phyloP scores from a whole-genome alignment of 2,329 filamentous ascomycete species.

The Pseudogymnoascus sp. region DNA sequence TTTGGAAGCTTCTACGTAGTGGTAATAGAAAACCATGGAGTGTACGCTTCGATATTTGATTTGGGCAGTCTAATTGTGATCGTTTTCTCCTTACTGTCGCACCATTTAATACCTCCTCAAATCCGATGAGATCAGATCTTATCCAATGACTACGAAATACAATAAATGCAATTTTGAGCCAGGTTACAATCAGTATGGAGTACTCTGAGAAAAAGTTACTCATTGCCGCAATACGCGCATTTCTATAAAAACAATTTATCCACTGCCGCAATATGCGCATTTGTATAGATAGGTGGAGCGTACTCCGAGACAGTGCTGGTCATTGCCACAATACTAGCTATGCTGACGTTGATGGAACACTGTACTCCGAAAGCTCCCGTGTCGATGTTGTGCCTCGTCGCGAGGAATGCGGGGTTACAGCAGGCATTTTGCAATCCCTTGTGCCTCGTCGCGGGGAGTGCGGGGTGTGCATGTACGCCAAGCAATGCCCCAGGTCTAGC shows the following conservation, averaged over 20 bases:
- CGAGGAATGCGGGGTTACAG: not conserved
- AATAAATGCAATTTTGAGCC: not conserved
- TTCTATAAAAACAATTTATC: not conserved
- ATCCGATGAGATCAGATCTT: not conserved
- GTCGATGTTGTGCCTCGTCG: not conserved
- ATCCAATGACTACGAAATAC: not conserved
- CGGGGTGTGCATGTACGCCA: not conserved
- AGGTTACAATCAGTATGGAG: not conserved
- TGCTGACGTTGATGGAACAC: not conserved
- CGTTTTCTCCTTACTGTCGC: not conserved
- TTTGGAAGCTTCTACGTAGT: not conserved
- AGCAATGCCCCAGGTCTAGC: not conserved
- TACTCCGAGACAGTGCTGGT: not conserved
- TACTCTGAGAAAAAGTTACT: not conserved
- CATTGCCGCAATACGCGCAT: not conserved
- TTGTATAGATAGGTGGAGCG: not conserved
- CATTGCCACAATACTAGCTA: not conserved
- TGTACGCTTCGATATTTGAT: not conserved
- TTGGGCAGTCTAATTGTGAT: not conserved
- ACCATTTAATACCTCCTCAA: not conserved
- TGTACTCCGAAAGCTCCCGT: not conserved
- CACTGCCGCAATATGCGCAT: not conserved
- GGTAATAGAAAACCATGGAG: not conserved
- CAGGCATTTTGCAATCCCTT: too few relatives aligned
- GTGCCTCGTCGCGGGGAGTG: not conserved